phyloP scores from a whole-genome alignment of 2,329 filamentous ascomycete genomes.

The Fusarium sp. region DNA sequence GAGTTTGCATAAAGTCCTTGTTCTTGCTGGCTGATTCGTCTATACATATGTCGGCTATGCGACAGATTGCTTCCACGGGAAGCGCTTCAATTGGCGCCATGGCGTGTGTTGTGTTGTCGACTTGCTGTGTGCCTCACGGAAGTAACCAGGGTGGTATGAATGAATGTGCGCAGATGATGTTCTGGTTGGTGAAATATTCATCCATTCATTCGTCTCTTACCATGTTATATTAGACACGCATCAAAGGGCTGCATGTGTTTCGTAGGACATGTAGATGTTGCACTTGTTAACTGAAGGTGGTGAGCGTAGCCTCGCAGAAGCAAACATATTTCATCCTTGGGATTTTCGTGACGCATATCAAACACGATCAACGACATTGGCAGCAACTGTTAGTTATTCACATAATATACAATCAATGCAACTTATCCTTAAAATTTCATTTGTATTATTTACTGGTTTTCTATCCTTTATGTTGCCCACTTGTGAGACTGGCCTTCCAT shows the following conservation, averaged over 20 bases:
- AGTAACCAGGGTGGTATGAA: background rate
- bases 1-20: background rate
- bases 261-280: background rate
- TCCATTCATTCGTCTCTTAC: background rate
- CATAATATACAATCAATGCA: no score
- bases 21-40: background rate
- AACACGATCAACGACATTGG: background rate
- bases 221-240: background rate
- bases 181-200: background rate
- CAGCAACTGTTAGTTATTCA: background rate
- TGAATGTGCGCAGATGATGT: background rate
- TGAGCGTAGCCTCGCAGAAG: background rate
- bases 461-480: no score
- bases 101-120: background rate
- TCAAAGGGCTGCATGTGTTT: background rate
- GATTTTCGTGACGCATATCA: background rate
- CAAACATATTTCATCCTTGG: background rate
- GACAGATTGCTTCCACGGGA: background rate
- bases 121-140: background rate
- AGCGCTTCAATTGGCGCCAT: conserved; percentile 15
- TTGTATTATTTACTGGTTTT: no score
- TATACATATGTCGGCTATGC: conserved; percentile 5
- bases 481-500: no score
- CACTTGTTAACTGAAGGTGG: background rate
- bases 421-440: no score